Evolutionary conservation across 371 early-diverging fungal genomes (phyloP), one percentile per base, ranked within the genome.

Genomic region (Capillidium heterosporum): DNA sequence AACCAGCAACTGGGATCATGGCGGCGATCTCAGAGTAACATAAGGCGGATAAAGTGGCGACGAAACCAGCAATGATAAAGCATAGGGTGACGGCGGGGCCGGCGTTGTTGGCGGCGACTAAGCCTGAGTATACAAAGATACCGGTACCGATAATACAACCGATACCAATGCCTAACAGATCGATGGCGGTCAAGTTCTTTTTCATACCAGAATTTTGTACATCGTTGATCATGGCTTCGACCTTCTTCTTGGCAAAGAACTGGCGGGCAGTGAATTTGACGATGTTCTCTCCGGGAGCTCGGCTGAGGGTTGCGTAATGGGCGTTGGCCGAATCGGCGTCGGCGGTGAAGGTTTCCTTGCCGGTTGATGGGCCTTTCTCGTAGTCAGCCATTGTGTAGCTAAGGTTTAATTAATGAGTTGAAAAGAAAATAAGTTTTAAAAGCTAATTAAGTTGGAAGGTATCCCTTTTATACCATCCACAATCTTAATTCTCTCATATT

Each of bases 1-100:
- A 86, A 23, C 89, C 89, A 21, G 87, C 74, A 13, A 87, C 78
- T 3, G 89, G 89, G 41, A 89, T 80, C 82, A 83, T 82, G 21
- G 84, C 77, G 1, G 89, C 80, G 69, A 89, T 69, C 67, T 89
- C 89, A 27, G 85, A 77, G 60, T 88, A 89, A 49, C 81, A 83
- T 4, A 89, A 66, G 0, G 84, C 86, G 3, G 86, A 81, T 57
- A 84, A 74, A 2, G 69, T 78, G 27, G 83, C 70, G 42, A 80
- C 76, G 40, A 87, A 48, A n/a, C 78, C 86, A 31, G 85, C 81
- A 15, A 89, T 69, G 15, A 84, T 52, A 48, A 84, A 85, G 8
- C 85, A 85, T 13, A 87, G 55, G 0, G 84, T 78, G n/a, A 89
- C 77, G 1, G 83, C 82, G 3, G 89, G 89, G 0, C 89, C 89